These are phyloP conservation scores for Pseudognaphalium luteoalbum DNA, from an alignment of 129 eudicot genomes.

Conservation along the genomic window DNA sequence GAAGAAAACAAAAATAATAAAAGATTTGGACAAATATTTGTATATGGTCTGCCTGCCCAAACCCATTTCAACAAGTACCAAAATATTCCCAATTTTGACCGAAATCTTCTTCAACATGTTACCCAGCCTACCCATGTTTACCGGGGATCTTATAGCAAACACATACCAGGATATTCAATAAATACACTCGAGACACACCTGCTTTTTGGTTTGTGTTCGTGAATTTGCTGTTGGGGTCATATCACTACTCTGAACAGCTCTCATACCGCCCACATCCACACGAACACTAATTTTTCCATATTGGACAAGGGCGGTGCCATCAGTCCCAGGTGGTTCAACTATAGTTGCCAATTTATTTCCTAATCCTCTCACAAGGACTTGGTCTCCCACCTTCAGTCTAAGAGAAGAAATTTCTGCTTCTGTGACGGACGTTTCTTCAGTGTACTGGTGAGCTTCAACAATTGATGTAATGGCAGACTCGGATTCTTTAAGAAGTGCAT, in stretches of 20 bases:
- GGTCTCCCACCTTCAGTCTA: slow-evolving; percentile 60
- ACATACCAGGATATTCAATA: neutral
- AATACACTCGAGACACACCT: slow-evolving; percentile 38
- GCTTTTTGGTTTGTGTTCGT: slow-evolving; percentile 42
- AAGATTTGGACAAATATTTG: no score
- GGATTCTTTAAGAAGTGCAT: slow-evolving; percentile 63
- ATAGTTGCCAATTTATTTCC: slow-evolving; percentile 77
- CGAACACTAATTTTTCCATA: slow-evolving; percentile 77
- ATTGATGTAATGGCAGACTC: slow-evolving; percentile 65
- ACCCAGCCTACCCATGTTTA: neutral
- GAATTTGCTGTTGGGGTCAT: slow-evolving; percentile 34
- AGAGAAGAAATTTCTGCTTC: slow-evolving; percentile 33
- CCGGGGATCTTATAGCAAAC: neutral
- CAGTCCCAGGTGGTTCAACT: slow-evolving; percentile 67
- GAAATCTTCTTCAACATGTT: neutral
- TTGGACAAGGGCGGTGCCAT: slow-evolving; percentile 69
- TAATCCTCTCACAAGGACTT: slow-evolving; percentile 59
- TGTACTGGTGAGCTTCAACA: slow-evolving; percentile 50
- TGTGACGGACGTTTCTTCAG: slow-evolving; percentile 33
- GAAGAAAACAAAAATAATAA: no score
- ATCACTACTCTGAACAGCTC: slow-evolving; percentile 38
- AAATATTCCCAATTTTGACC: neutral
- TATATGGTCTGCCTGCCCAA: neutral
- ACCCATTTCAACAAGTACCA: neutral
- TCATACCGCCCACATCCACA: slow-evolving; percentile 45